Conservation (phyloP, 2,329 filamentous ascomycete genomes). For the Botryotinia globosa region DNA sequence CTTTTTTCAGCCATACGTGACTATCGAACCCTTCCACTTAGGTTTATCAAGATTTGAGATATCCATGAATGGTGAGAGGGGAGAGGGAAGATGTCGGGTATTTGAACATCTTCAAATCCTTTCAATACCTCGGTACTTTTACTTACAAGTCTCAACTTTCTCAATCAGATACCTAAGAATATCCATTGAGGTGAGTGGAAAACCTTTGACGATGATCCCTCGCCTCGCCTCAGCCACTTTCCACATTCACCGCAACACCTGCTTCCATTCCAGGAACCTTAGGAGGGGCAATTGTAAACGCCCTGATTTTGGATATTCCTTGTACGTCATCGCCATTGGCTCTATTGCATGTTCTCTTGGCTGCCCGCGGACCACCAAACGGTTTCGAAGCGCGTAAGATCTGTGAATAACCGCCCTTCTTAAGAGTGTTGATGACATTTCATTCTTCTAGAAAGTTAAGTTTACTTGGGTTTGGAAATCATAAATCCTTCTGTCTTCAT, state of each 20-base stretch:
- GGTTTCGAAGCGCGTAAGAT: background rate
- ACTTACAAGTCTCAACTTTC: no score
- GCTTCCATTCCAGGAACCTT: background rate
- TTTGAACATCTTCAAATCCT: background rate
- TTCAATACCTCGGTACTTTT: no score
- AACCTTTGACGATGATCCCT: background rate
- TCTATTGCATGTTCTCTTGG: background rate
- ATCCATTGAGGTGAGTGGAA: background rate
- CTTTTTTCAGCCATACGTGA: background rate
- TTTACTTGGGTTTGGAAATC: background rate
- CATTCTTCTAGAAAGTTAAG: background rate
- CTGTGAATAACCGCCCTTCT: background rate
- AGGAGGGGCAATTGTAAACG: slow-evolving; percentile 8
- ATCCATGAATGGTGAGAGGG: background rate
- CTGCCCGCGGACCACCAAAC: slow-evolving; percentile 2
- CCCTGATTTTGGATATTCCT: background rate
- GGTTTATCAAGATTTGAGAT: background rate
- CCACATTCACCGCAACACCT: background rate
- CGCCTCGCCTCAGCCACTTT: slow-evolving; percentile 2
- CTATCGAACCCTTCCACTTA: no score
- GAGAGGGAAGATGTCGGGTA: background rate
- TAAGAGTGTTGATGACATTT: background rate
- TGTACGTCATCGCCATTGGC: slow-evolving; percentile 13
- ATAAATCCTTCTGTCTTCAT: background rate
- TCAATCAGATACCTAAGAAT: no score